Evolutionary conservation across 2,329 filamentous ascomycete genomes (phyloP), one percentile per base, ranked within the genome.

Genomic region (Ramularia endophylla): DNA sequence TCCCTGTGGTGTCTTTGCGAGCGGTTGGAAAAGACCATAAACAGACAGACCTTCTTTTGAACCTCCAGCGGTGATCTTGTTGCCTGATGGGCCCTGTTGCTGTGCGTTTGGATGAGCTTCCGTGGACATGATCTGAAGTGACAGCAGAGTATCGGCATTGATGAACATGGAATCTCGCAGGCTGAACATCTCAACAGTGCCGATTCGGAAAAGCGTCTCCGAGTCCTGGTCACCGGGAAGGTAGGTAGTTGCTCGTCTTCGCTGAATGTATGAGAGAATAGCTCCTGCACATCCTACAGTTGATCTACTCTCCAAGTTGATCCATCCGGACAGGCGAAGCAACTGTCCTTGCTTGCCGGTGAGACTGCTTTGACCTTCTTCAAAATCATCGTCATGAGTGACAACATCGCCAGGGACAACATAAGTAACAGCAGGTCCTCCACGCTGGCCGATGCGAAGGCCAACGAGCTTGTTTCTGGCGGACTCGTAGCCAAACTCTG

Each of bases 221-320:
- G 72, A 71, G 20, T 71, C 69, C 11, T 70, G 64, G 45, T 83
- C 78, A 19, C 77, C 75, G 2, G 80, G 76, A 2, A 83, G 66
- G 54, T 79, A 82, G 27, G 78, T 73, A 2, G 76, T 72, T 28
- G 80, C 75, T 57, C 74, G 74, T 52, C 80, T 75, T 38, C 86
- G 79, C 53, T 87, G 79, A 17, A 95, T 64, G 50, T 94, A 86
- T 4, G 77, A 75, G n/a, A 97, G 66, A 2, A 97, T 67, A 18
- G 89, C 89, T n/a, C 89, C 87, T 18, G 83, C 85, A 64, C 92
- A 97, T 3, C 87, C 85, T 35, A 85, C 82, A 2, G 87, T 86
- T 9, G 85, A 60, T 5, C 65, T 69, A 53, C 84, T 90, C 2
- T 90, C 83, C 40, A 92, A 67, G 55, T 94, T 81, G 46, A 94